Base-by-base conservation (phyloP, 2,329 filamentous ascomycete genomes). In the Aphanocladium album region DNA sequence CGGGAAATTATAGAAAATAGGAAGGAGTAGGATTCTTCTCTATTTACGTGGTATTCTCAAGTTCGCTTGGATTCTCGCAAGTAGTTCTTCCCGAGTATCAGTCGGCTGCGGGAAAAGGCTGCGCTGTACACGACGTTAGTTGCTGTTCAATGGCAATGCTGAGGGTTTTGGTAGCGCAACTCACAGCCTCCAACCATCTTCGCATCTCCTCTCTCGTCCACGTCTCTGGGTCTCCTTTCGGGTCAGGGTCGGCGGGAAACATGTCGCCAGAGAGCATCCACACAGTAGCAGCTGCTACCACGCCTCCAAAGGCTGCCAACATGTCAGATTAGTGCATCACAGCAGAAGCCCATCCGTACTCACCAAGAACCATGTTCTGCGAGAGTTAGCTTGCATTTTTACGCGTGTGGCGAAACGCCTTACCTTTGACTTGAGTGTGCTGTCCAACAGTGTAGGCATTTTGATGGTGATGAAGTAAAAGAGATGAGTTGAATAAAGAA, bases 261-360 rank as follows among this genome's bases (percentile, higher is more conserved):
- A 97, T 83, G 64, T 93, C 91, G 57, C 85, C 82, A 60, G 91
- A 91, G 87, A 89, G 96, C 67, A 97, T 93, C 19, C 85, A 83
- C 88, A 89, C 96, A 46, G 85, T 86, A 17, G 91, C 89, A 2
- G 89, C 91, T 2, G 89, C 91, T 16, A 97, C 83, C 57, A 96
- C 82, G 11, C 89, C 90, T 5, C 89, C 87, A 71, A 97, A 97
- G 19, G 87, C 90, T 87, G 76, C 67, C 68, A 53, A 17, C 16
- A 14, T n/a, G 43, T 43, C 27, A 57, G 19, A 30, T 23, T 35
- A 17, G 65, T 74, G 63, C 73, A 64, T 56, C 35, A 30, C 49
- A 30, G 21, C n/a, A 39, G 19, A 9, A 8, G 45, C 45, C 45
- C 19, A 4, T 47, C 4, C 3, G n/a, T 9, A 57, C 70, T 66